Base-by-base conservation (phyloP, 192 early-diverging fungal species). In the Martensiomyces pterosporus region DNA sequence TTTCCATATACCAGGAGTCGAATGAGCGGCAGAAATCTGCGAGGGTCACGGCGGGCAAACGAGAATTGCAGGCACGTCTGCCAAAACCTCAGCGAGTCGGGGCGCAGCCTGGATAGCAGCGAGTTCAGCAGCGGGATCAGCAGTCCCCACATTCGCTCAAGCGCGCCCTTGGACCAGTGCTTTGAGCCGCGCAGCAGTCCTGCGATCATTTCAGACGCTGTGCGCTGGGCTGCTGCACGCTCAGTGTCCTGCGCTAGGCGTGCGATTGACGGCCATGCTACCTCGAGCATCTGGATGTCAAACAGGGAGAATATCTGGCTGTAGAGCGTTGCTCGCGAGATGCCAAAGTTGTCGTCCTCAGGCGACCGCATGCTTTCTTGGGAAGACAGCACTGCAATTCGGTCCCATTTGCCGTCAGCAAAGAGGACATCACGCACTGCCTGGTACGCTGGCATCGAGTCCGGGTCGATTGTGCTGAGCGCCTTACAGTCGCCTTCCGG, bases 181-280 rank as follows among this genome's bases (percentile, higher is more conserved):
- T 94, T 98, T 43, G 78, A 81, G 4, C 93, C 94, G 17, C 90
- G 82, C 17, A 98, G 60, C 19, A 94, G 25, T 3, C 94, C 94
- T 3, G 76, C 82, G 3, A 90, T 42, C 17, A 94, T 54, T 52
- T 96, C 93, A 4, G 86, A 58, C 0, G 84, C 89, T 1, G 91
- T 86, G 13, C 92, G 75, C 57, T 96, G 94, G 9, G 83, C 60
- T 41, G 82, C 81, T 46, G 85, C 89, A 27, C 89, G 85, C 47
- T 86, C 84, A 6, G 49, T 40, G 25, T 74, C 64, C 43, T 43
- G 54, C 2, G 77, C 66, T 18, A 88, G 60, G 24, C 41, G 55
- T 32, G 67, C 68, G n/a, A 94, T 45, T 15, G 70, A 48, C 2
- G 82, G 65, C 51, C 81, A 70, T 14, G 85, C 74, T 4, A 47